Evolutionary conservation across 2,329 filamentous ascomycete genomes (phyloP).

Genomic region (Cercospora citrullina): DNA sequence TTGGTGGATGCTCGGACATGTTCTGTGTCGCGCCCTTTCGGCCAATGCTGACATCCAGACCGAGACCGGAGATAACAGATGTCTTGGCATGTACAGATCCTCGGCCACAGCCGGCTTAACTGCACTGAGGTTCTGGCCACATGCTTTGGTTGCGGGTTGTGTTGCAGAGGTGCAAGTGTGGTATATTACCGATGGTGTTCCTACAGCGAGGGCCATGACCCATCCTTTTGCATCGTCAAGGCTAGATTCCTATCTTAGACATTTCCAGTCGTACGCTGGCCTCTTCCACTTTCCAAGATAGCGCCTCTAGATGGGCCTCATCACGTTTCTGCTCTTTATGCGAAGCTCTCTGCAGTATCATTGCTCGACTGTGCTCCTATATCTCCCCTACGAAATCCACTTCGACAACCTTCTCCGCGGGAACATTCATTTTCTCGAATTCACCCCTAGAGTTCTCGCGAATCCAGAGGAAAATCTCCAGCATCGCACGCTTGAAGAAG

Average conservation of each 20-base stretch:
- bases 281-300: neutral
- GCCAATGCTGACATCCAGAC: neutral
- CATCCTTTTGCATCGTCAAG: neutral
- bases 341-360: neutral
- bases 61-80: neutral
- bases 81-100: neutral
- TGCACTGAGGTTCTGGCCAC: neutral
- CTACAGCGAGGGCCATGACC: neutral
- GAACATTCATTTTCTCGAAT: conserved; percentile 60
- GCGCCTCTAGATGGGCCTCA: neutral
- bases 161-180: neutral
- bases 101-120: neutral
- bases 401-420: conserved; percentile 63
- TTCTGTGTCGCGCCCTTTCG: neutral
- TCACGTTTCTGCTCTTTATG: neutral
- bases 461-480: conserved; percentile 62
- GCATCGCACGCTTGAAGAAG: conserved; percentile 45
- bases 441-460: conserved; percentile 66
- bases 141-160: neutral
- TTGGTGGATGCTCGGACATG: neutral
- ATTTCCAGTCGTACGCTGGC: neutral
- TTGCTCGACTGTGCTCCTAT: neutral
- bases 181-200: no score
- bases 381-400: conserved; percentile 60
- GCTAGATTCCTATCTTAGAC: neutral